Conservation (phyloP, 371 early-diverging fungal species). For the Rhizopus microsporus region DNA sequence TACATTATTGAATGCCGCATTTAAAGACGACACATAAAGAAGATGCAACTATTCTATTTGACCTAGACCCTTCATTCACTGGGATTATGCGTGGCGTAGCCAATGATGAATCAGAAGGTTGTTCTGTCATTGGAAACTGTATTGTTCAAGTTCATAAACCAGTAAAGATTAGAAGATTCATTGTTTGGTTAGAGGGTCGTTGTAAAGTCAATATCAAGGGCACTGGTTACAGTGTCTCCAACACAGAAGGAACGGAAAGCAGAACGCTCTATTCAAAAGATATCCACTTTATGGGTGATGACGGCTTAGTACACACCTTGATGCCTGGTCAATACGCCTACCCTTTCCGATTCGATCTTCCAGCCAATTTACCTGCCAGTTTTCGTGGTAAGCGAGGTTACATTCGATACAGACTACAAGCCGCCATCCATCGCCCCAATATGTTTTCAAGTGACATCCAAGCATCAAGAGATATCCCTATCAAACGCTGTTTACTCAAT, state of each 20-base stretch:
- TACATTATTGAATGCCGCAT: slow-evolving; percentile 21
- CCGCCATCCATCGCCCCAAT: slow-evolving; percentile 35
- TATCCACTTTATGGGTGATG: slow-evolving; percentile 37
- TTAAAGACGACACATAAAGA: slow-evolving; percentile 34
- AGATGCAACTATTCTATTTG: slow-evolving; percentile 35
- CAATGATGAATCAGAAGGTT: slow-evolving; percentile 52
- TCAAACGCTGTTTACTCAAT: slow-evolving; percentile 43
- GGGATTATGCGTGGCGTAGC: slow-evolving; percentile 47
- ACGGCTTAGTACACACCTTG: slow-evolving; percentile 30
- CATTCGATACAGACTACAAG: slow-evolving; percentile 42
- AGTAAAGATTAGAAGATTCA: slow-evolving; percentile 40
- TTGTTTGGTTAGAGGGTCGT: slow-evolving; percentile 49
- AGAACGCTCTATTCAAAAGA: slow-evolving; percentile 38
- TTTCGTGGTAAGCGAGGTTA: slow-evolving; percentile 48
- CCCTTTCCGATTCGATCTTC: slow-evolving; percentile 44
- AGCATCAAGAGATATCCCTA: slow-evolving; percentile 30
- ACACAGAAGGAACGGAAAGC: slow-evolving; percentile 34
- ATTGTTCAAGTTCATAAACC: slow-evolving; percentile 37
- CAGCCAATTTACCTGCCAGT: slow-evolving; percentile 43
- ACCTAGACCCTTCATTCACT: slow-evolving; percentile 44
- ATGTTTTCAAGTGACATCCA: slow-evolving; percentile 42
- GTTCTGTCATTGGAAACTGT: slow-evolving; percentile 40
- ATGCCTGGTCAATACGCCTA: slow-evolving; percentile 42
- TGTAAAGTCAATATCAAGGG: slow-evolving; percentile 40
- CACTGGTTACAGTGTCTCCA: slow-evolving; percentile 28